phyloP scores from a whole-genome alignment of 140 eudicot genomes.

The Ambrosia hybrid region DNA sequence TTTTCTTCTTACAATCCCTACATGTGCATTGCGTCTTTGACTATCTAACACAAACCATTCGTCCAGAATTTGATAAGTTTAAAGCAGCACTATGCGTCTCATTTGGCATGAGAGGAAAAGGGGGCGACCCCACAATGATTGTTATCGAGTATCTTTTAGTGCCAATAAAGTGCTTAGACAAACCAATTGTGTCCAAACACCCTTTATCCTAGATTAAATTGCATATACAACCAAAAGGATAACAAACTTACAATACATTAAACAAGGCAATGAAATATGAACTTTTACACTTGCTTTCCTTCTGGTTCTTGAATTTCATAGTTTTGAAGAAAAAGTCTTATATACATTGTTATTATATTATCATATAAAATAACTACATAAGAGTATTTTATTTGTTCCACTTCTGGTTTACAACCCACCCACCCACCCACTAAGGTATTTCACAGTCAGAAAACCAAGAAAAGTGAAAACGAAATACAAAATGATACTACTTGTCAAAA shows the following conservation, averaged over 20 bases:
- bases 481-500: conserved; percentile 24
- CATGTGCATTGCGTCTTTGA: not conserved
- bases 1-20: not conserved
- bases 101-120: not conserved
- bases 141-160: conserved; percentile 9
- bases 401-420: conserved; percentile 20
- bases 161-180: conserved; percentile 14
- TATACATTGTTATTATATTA: conserved; percentile 25
- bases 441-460: conserved; percentile 29
- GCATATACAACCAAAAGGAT: not conserved
- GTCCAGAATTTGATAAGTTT: not conserved
- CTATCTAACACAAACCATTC: not conserved
- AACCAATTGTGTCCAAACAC: conserved; percentile 5
- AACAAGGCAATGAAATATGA: not conserved
- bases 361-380: conserved; percentile 25
- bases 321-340: conserved; percentile 21
- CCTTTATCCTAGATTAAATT: not conserved
- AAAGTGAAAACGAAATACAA: conserved; percentile 27
- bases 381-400: conserved; percentile 17
- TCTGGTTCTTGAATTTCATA: not conserved
- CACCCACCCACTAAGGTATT: conserved; percentile 13
- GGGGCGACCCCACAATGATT: conserved; percentile 24
- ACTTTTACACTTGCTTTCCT: not conserved
- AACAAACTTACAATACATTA: not conserved
- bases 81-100: conserved; percentile 8